Base-by-base conservation (phyloP, 108 stramenopile genomes). In the Cyclotella sp. region DNA sequence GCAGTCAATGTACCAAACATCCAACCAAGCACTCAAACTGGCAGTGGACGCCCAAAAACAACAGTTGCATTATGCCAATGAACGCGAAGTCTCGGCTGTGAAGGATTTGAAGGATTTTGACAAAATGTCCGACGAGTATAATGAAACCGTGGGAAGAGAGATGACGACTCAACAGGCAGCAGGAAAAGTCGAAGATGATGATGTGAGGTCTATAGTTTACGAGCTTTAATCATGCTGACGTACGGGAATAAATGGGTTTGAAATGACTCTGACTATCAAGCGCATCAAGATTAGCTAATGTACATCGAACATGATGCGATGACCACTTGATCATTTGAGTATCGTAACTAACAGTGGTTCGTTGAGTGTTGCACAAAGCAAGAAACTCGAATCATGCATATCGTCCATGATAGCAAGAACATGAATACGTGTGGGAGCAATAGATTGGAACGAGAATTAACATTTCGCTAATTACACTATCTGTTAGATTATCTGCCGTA, bases 1-100 rank as follows among this genome's bases (percentile, higher is more conserved):
- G 41, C 77, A 77, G 42, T 70, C 77, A 13, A 77, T 77, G 69
- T 70, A 77, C 52, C 77, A 77, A 45, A 64, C 77, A 30, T 76
- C 75, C 30, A 76, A 76, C 44, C 65, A 76, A 59, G 75, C 65
- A 59, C 53, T 76, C 10, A 67, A 76, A 30, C 39, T 76, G 34
- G 75, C 66, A 7, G n/a, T 76, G 16, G 66, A 76, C 3, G 75
- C 75, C n/a, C 73, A 75, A 12, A 64, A 42, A 42, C 24, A 75
- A 40, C 47, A 55, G 40, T 57, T 55, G 73, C 51, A 75, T 21
- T 65, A 66, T 22, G 45, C 28, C 39, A 58, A 53, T 27, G 46
- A 67, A 19, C 42, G 30, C 14, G 27, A 26, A 27, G 75, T 34
- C 12, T 9, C 66, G 10, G 66, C 42, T 44, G 53, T 41, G 24